A percentile compares a stretch with the other conserved stretches of the same genome.
phyloP scores from a whole-genome alignment of 495 filamentous ascomycete species.

The Aspergillus saccharolyticus region DNA sequence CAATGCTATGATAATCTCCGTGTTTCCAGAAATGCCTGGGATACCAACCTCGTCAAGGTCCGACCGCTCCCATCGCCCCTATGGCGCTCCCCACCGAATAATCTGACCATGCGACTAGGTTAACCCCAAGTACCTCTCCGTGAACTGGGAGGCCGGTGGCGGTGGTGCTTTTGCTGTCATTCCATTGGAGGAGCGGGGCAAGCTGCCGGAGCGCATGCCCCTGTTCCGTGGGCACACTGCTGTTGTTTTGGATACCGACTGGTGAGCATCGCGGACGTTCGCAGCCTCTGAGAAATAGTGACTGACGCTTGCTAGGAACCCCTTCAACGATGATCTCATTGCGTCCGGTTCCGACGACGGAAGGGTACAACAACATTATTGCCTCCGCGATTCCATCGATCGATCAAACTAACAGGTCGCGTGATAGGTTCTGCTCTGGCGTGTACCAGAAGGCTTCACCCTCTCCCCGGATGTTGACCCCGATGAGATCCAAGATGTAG shows the following conservation, averaged over 20 bases:
- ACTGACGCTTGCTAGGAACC: constrained; percentile 60
- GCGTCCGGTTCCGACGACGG: constrained; percentile 94
- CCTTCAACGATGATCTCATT: constrained; percentile 89
- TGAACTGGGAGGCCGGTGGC: constrained; percentile 98
- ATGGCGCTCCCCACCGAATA: constrained; percentile 11
- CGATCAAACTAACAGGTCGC: constrained; percentile 8
- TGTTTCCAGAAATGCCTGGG: constrained; percentile 97
- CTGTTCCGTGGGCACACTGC: constrained; percentile 95
- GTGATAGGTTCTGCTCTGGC: constrained; percentile 80
- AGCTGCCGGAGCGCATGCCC: constrained; percentile 87
- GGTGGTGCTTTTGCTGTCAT: constrained; percentile 97
- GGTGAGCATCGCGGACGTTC: constrained; percentile 51
- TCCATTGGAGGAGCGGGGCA: constrained; percentile 80
- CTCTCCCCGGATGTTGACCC: constrained; percentile 72
- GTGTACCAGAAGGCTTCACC: constrained; percentile 84
- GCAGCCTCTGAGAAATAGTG: constrained; percentile 8
- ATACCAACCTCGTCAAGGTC: constrained; percentile 96
- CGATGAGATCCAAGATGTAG: constrained; percentile 70
- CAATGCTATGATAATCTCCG: constrained; percentile 96
- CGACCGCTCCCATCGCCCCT: constrained; percentile 28
- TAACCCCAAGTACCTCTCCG: constrained; percentile 91
- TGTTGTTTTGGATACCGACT: constrained; percentile 94
- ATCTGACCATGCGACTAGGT: constrained; percentile 51
- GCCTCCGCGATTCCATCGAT: not conserved
- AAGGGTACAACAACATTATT: constrained; percentile 51